These are phyloP conservation scores for Populus nigra DNA, from an alignment of 345 rosid species.

Conservation along the genomic window DNA sequence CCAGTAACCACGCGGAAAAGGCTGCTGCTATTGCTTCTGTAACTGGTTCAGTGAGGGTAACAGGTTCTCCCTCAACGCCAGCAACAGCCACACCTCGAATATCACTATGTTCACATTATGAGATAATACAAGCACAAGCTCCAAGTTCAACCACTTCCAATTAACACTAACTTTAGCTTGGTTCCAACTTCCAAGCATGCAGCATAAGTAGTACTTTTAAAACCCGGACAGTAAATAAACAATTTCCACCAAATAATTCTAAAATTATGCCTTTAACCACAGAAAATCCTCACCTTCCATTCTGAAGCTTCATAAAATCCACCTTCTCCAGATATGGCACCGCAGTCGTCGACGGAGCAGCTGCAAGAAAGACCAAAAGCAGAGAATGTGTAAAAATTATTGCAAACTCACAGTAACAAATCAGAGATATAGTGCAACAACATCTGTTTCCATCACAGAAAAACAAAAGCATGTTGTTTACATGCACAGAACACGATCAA, in stretches of 20 bases:
- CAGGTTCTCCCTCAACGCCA: conserved; percentile 91
- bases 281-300: conserved; percentile 67
- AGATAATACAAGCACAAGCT: conserved; percentile 3
- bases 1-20: conserved; percentile 81
- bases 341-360: conserved; percentile 54
- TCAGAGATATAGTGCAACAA: not conserved
- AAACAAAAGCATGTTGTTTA: not conserved
- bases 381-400: no score
- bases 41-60: conserved; percentile 76
- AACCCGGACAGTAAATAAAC: no score
- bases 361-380: conserved; percentile 41
- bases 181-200: not conserved
- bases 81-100: conserved; percentile 93
- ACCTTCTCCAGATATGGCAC: conserved; percentile 54
- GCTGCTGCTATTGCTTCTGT: conserved; percentile 91
- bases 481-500: not conserved
- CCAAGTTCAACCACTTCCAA: not conserved
- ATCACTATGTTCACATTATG: conserved; percentile 49
- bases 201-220: no score
- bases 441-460: not conserved
- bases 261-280: not conserved
- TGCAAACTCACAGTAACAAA: no score
- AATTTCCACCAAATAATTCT: not conserved
- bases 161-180: not conserved
- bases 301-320: conserved; percentile 87